Base-by-base conservation (phyloP, 176 grass and related monocot genomes). In the Puccinellia tenuiflora region DNA sequence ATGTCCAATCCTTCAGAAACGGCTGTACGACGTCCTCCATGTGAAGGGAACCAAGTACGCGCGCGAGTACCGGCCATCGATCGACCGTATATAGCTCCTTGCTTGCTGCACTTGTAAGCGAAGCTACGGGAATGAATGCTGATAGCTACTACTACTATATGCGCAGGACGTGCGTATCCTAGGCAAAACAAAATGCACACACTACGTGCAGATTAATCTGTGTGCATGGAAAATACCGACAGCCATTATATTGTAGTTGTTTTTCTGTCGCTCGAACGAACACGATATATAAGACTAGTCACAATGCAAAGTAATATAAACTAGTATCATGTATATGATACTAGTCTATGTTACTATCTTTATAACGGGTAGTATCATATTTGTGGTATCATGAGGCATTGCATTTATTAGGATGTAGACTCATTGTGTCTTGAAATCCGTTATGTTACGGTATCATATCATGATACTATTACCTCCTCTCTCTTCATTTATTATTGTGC, bases 81-180 rank as follows among this genome's bases (percentile, higher is more conserved):
- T 18, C 18, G 3, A 48, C 17, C 46, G 13, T 18, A 47, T 68
- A 9, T 78, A 86, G 79, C 43, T 76, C 28, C 78, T 64, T 70
- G 71, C 88, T 83, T 90, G 88, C 88, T 83, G 88, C 88, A 60
- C 84, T 90, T 90, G 56, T 68, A 90, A 83, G 84, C 79, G 1
- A 90, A 79, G 84, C 84, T 90, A 90, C 77, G 29, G 21, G 5
- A 90, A 45, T 90, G 64, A 90, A 90, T 90, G 84, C 73, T 56
- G 83, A 78, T 47, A 55, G 88, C 73, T 73, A 71, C 46, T 55
- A 39, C 50, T 60, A 14, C 25, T n/a, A 0, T 25, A 38, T 42
- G n/a, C n/a, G 15, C 67, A 70, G 38, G 6, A 65, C 75, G 35
- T 78, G 22, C 81, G n/a, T n/a, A 31, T 25, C 21, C 35, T 68